Conservation (phyloP, 805 yeast genomes). For the Hermanozyma aechmeae region DNA sequence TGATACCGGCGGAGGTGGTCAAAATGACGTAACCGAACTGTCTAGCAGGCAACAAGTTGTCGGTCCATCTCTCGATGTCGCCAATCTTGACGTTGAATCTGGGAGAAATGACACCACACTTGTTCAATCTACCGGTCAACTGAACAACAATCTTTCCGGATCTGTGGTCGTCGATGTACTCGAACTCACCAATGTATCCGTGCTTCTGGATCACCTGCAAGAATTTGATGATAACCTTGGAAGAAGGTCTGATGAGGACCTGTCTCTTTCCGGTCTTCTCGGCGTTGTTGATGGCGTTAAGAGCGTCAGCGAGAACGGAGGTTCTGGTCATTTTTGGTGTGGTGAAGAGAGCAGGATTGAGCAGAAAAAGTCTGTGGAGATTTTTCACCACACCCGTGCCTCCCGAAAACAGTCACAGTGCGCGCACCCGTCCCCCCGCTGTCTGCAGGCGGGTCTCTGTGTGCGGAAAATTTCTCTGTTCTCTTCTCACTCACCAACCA, state of each 20-base stretch:
- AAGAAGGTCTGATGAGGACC: slow-evolving; percentile 95
- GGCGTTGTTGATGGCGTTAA: slow-evolving; percentile 97
- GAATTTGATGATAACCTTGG: slow-evolving; percentile 96
- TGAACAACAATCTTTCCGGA: slow-evolving; percentile 95
- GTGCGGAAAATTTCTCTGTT: too few relatives aligned
- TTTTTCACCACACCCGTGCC: slow-evolving; percentile 7
- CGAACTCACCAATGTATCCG: slow-evolving; percentile 98
- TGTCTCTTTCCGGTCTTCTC: slow-evolving; percentile 99
- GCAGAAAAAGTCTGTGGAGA: too few relatives aligned
- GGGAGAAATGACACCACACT: slow-evolving; percentile 98
- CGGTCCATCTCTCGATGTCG: slow-evolving; percentile 98
- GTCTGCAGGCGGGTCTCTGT: neutral
- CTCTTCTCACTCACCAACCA: too few relatives aligned
- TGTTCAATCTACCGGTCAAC: slow-evolving; percentile 96
- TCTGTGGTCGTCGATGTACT: slow-evolving; percentile 98
- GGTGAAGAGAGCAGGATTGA: too few relatives aligned
- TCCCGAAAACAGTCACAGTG: slow-evolving; percentile 1
- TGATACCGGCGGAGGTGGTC: slow-evolving; percentile 98
- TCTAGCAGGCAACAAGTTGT: slow-evolving; percentile 97
- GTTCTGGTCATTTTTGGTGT: slow-evolving; percentile 81
- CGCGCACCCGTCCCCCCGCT: neutral
- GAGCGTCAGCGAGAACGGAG: slow-evolving; percentile 97
- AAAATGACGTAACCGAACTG: slow-evolving; percentile 97
- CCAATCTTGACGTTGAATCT: slow-evolving; percentile 94
- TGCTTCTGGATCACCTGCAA: slow-evolving; percentile 96